A percentile compares a stretch with the other conserved stretches of the same genome.
phyloP scores from a whole-genome alignment of 164 flowering plant genomes.

The Brasenia schreberi region DNA sequence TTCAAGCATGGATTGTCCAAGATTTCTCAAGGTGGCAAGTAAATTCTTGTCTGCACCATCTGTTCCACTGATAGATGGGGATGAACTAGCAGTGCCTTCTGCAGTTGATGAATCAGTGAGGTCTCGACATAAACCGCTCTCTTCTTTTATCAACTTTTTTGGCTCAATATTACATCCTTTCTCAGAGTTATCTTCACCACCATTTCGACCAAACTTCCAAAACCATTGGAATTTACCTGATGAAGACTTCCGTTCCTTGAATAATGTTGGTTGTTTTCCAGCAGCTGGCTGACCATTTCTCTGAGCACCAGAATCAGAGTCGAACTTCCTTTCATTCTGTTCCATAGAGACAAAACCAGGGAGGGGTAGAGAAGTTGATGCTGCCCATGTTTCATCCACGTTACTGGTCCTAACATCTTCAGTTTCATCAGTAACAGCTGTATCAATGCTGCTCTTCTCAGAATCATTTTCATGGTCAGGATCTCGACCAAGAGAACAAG shows the following conservation, averaged over 20 bases:
- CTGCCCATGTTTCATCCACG: slow-evolving; percentile 15
- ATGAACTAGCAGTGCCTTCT: slow-evolving; percentile 13
- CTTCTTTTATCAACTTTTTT: slow-evolving; percentile 6
- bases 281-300: slow-evolving; percentile 10
- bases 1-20: slow-evolving; percentile 91
- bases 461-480: slow-evolving; percentile 43
- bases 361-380: slow-evolving; percentile 21
- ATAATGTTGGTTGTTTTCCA: slow-evolving; percentile 9
- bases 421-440: slow-evolving; percentile 35
- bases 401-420: slow-evolving; percentile 22
- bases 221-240: slow-evolving; percentile 75
- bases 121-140: slow-evolving; percentile 8
- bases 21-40: slow-evolving; percentile 50
- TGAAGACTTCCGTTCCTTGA: slow-evolving; percentile 45
- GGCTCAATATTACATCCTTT: slow-evolving; percentile 18
- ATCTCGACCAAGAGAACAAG: slow-evolving; percentile 33
- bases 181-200: slow-evolving; percentile 37
- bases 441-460: slow-evolving; percentile 58
- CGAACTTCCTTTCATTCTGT: slow-evolving; percentile 10
- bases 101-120: slow-evolving; percentile 9
- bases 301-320: neutral
- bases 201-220: slow-evolving; percentile 66
- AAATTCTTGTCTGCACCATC: slow-evolving; percentile 51
- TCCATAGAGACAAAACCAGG: slow-evolving; percentile 25
- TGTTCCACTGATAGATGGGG: slow-evolving; percentile 15